phyloP scores from a whole-genome alignment of 179 eudicot species.

The Beta macrorhiza region DNA sequence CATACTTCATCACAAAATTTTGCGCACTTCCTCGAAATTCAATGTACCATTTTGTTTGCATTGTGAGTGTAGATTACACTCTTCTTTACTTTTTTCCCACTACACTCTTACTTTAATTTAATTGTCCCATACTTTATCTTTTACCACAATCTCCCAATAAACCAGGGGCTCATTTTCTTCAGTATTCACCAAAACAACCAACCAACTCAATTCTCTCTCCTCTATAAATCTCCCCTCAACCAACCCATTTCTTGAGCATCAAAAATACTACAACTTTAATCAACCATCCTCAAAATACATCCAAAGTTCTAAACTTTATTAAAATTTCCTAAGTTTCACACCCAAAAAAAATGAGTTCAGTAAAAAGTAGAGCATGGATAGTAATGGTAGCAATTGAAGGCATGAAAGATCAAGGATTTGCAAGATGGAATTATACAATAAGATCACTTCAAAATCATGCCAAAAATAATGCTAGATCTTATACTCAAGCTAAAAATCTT shows the following conservation, averaged over 20 bases:
- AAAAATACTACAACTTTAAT: background rate
- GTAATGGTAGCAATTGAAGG: constrained; percentile 21
- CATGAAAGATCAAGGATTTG: constrained; percentile 27
- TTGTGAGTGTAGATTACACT: background rate
- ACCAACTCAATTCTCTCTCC: background rate
- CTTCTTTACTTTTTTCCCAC: no score
- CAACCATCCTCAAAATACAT: background rate
- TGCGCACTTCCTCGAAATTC: no score
- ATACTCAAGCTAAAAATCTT: constrained; percentile 17
- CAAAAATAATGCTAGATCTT: constrained; percentile 22
- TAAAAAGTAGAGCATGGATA: constrained; percentile 20
- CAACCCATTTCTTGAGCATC: background rate
- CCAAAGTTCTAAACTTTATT: background rate
- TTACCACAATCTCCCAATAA: background rate
- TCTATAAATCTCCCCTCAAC: background rate
- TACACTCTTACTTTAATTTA: background rate
- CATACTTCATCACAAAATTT: no score
- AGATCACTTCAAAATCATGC: constrained; percentile 14
- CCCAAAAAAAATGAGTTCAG: background rate
- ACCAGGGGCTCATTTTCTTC: background rate
- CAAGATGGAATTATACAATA: constrained; percentile 25
- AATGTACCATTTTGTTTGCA: background rate
- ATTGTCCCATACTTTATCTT: background rate
- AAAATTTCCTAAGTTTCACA: background rate
- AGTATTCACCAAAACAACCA: background rate